Evolutionary conservation across 2,329 filamentous ascomycete species (phyloP).

Genomic region (Alternaria incomplexa): DNA sequence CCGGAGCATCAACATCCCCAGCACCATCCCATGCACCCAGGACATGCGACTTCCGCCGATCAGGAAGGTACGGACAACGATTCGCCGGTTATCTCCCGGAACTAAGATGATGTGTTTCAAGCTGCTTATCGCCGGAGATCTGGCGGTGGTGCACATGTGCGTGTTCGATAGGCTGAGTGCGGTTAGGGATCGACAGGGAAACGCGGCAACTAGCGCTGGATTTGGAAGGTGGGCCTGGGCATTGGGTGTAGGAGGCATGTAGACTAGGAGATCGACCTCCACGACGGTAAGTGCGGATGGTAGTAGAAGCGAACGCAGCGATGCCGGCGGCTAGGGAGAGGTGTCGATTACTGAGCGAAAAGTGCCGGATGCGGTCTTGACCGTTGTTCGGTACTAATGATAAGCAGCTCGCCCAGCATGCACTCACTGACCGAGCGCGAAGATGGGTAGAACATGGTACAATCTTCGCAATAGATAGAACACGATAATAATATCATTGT

Average conservation of each 20-base stretch:
- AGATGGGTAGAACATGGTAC: neutral
- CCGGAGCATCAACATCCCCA: conserved; percentile 11
- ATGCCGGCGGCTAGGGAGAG: neutral
- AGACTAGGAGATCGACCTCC: neutral
- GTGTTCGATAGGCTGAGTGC: conserved; percentile 27
- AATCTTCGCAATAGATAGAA: neutral
- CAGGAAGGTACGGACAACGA: conserved; percentile 28
- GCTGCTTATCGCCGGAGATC: conserved; percentile 23
- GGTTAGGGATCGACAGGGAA: conserved; percentile 25
- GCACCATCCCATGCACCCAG: neutral
- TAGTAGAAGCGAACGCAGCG: neutral
- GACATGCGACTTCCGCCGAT: conserved; percentile 17
- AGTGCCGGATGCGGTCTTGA: neutral
- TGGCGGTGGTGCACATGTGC: conserved; percentile 27
- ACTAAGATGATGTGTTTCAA: conserved; percentile 23
- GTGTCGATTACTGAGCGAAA: neutral
- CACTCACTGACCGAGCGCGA: neutral
- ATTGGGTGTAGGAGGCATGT: neutral
- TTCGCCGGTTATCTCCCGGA: conserved; percentile 6
- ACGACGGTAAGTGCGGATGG: neutral
- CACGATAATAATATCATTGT: neutral
- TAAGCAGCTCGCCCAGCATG: neutral
- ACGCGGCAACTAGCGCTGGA: conserved; percentile 18
- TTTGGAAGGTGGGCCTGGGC: conserved; percentile 22
- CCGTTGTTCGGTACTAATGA: neutral